Base-by-base conservation (phyloP, 768 basidiomycete species). In the Mrakia gelida region DNA sequence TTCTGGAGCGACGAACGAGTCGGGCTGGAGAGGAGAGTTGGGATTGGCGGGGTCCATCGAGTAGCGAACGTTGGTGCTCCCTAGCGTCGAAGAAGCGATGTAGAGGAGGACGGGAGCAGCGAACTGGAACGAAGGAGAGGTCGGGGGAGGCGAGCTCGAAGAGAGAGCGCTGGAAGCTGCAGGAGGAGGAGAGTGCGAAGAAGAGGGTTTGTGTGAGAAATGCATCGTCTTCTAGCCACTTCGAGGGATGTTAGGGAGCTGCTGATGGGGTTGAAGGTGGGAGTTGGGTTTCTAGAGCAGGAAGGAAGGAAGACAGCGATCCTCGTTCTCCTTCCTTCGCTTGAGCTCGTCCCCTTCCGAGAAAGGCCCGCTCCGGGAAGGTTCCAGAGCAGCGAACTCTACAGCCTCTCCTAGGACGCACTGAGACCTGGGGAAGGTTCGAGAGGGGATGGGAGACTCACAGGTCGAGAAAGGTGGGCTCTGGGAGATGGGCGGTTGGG, bases 1-100 rank as follows among this genome's bases (percentile, higher is more conserved):
- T 41, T 79, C 78, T 32, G 78, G 78, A 18, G 78, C 73, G 30
- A 49, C 38, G 68, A 79, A 75, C 13, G 52, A 30, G 41, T 71
- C 74, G 15, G 77, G 72, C 41, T 78, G 77, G 32, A 78, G 67
- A 21, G 38, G 21, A 8, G 38, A 34, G 67, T 52, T 21, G 49
- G 67, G 59, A n/a, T 56, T 56, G 59, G 23, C 28, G 26, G 59
- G 59, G 9, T 59, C 59, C 59, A 59, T 59, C 59, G 59, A 28
- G 28, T n/a, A 59, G 59, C 59, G 23, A 15, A 59, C 26, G 59
- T 4, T 5, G 10, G n/a, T 59, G 59, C 28, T 59, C 28, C 59
- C 59, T 9, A 59, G 59, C 6, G 59, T 59, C 10, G 59, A 26
- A 8, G 59, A 59, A 10, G 59, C 59, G 59, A 59, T 59, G 59